A percentile compares a stretch with the other conserved stretches of the same genome.
These are phyloP conservation scores for Ministeria vibrans DNA, from an alignment of 78 protist genomes.

Conservation along the genomic window DNA sequence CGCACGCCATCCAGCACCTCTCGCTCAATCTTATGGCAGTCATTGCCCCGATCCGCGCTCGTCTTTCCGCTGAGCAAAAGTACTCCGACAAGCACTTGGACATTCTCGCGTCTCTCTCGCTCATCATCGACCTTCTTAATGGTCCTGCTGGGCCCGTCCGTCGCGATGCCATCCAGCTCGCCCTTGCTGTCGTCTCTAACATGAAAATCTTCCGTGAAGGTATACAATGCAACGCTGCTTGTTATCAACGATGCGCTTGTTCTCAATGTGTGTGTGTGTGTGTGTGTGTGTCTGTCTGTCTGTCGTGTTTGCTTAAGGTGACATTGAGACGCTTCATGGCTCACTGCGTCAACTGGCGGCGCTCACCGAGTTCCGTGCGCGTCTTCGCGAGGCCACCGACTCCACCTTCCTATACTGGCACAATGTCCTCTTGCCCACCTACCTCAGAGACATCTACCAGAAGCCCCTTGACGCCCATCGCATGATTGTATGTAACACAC, in stretches of 20 bases:
- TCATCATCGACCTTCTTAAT: neutral
- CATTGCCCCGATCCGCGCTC: constrained; percentile 4
- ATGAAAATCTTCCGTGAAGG: too few species aligned
- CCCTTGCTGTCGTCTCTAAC: neutral
- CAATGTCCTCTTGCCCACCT: constrained; percentile 55
- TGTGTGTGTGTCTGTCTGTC: neutral
- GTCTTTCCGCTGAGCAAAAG: neutral
- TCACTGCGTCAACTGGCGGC: neutral
- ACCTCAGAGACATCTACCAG: constrained; percentile 42
- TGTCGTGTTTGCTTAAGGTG: neutral
- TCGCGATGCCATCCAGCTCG: neutral
- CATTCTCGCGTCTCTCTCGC: neutral
- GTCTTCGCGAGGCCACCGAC: constrained; percentile 56
- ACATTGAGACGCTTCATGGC: neutral
- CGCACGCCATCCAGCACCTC: constrained; percentile 12
- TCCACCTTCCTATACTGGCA: constrained; percentile 70
- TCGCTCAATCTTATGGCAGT: neutral
- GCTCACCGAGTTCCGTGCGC: neutral
- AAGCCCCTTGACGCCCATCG: constrained; percentile 45
- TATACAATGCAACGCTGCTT: too few species aligned
- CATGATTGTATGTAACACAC: constrained; percentile 35
- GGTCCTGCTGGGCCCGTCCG: neutral
- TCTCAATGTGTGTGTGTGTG: too few species aligned
- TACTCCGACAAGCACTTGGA: neutral
- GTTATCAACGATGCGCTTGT: neutral